Evolutionary conservation across 441 rosid genomes (phyloP), one percentile per base, ranked within the genome.

Genomic region (Euphorbia celastroides): DNA sequence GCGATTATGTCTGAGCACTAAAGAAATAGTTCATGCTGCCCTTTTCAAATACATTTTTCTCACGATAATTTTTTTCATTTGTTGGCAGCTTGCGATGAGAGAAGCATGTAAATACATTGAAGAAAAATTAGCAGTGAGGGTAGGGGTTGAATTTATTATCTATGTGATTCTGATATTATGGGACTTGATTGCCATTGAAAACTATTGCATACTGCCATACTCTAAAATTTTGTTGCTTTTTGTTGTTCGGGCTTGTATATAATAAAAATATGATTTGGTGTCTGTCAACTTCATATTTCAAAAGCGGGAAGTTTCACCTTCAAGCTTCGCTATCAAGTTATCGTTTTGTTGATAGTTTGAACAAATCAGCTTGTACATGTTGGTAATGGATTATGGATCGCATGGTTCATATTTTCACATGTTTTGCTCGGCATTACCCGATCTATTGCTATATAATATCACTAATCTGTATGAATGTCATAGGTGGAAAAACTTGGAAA

Each of bases 401-500:
- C 42, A 19, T 70, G 57, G 10, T 14, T 51, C 23, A 11, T 48
- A 34, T 51, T 54, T 54, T 62, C 19, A 55, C 25, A 19, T 14
- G 12, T 31, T 58, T 27, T 73, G 16, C 17, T 16, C 20, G 26
- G 19, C 2, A 48, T 32, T 32, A 2, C 2, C 65, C 46, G 28
- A 34, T 57, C 10, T n/a, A 8, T 63, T 41, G 10, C 0, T 11
- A 8, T 52, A 30, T 54, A 0, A 3, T 54, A 14, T 10, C 27
- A n/a, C 19, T 46, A 59, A 60, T 42, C 23, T 22, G 41, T 64
- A 67, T 31, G 70, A 64, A 48, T 54, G 14, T 68, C 68, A 14
- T 56, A 92, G 98, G 96, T 92, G 79, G 98, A 95, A 77, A 95
- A 92, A 81, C 96, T 95, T 41, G 98, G 98, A 56, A 92, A 87